Evolutionary conservation across 306 rosid genomes (phyloP).

Genomic region (Castanospermum australe): DNA sequence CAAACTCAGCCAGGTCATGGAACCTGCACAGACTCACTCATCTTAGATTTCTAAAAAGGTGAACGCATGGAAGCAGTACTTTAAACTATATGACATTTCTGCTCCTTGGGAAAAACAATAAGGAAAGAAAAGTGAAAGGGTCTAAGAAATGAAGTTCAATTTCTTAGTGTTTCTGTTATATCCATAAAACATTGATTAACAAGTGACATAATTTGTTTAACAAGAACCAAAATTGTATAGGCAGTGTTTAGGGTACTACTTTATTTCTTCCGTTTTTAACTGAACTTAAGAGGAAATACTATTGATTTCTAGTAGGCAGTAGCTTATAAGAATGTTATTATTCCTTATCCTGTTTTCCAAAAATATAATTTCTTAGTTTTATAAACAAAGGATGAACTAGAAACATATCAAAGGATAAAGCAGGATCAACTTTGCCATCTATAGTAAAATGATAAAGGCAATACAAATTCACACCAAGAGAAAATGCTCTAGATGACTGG

Average conservation of each 20-base stretch:
- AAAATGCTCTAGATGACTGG: constrained; percentile 10
- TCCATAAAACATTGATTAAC: neutral
- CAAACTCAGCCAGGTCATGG: constrained; percentile 88
- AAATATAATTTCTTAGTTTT: neutral
- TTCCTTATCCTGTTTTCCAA: neutral
- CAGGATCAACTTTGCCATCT: neutral
- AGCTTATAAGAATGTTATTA: neutral
- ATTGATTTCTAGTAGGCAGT: neutral
- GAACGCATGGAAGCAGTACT: neutral
- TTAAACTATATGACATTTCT: neutral
- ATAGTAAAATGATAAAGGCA: constrained; percentile 3
- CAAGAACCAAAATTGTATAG: neutral
- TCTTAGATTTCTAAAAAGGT: neutral
- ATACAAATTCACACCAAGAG: neutral
- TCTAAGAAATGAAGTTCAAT: neutral
- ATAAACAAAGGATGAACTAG: neutral
- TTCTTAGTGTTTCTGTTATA: neutral
- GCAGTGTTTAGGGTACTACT: neutral
- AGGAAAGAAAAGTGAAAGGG: neutral
- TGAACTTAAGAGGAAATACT: neutral
- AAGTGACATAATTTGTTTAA: neutral
- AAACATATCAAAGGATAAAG: neutral
- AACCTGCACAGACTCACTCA: constrained; percentile 56
- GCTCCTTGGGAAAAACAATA: neutral
- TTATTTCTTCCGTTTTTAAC: neutral